Conservation (phyloP, 371 early-diverging fungal genomes). For the Mortierella sp. region DNA sequence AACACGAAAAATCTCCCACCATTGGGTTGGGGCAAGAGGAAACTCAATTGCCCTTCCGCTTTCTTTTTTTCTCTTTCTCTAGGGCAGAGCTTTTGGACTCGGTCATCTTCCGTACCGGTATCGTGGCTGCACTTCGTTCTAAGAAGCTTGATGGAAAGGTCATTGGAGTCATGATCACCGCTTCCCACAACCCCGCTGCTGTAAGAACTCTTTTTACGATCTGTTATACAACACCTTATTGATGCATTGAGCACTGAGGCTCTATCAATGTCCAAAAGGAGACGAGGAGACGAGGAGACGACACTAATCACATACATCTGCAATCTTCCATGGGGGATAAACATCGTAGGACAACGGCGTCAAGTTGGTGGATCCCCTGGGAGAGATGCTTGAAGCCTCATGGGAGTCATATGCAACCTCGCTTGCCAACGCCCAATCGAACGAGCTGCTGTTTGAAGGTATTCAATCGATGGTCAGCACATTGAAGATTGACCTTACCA, state of each 20-base stretch:
- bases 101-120: constrained; percentile 94
- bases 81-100: constrained; percentile 87
- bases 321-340: too few relatives aligned
- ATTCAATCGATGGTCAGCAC: constrained; percentile 73
- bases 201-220: constrained; percentile 55
- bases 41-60: background rate
- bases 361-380: constrained; percentile 98
- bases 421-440: constrained; percentile 89
- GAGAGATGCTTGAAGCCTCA: constrained; percentile 97
- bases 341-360: constrained; percentile 96
- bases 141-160: constrained; percentile 84
- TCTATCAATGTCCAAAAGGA: too few relatives aligned
- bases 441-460: constrained; percentile 70
- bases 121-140: constrained; percentile 93
- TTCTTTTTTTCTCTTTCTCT: background rate
- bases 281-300: too few relatives aligned
- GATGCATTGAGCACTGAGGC: too few relatives aligned
- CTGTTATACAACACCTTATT: too few relatives aligned
- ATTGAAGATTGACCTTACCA: constrained; percentile 77
- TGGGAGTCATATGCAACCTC: constrained; percentile 96
- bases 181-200: constrained; percentile 97
- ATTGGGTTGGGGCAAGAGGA: background rate
- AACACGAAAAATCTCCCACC: background rate
- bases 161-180: constrained; percentile 99
- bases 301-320: background rate